Percentiles rank a stretch among this genome's conserved stretches.
These are phyloP conservation scores for Vitis amurensis DNA, from an alignment of 164 flowering plant species.

Conservation along the genomic window DNA sequence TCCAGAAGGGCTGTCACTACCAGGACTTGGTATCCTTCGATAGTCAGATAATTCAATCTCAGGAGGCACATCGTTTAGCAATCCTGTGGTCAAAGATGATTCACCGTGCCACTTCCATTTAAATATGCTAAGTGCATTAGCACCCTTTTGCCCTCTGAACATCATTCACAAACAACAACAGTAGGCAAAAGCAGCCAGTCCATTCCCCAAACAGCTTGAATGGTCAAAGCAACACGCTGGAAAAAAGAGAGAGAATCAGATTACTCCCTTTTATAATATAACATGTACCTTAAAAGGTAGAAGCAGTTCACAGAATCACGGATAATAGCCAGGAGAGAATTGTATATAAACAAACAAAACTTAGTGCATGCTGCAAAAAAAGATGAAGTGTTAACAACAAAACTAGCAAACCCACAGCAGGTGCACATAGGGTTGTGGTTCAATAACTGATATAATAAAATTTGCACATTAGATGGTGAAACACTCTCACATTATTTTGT, in stretches of 20 bases:
- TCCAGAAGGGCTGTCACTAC: conserved; percentile 97
- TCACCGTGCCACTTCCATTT: conserved; percentile 52
- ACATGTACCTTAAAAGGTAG: not conserved
- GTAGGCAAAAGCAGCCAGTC: conserved; percentile 45
- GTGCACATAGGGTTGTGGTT: not conserved
- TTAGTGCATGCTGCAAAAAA: not conserved
- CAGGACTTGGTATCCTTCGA: conserved; percentile 67
- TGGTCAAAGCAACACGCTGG: conserved; percentile 14
- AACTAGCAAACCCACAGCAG: not conserved
- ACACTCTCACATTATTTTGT: not conserved
- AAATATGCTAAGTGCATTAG: conserved; percentile 32
- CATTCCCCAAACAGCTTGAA: conserved; percentile 49
- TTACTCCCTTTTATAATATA: not conserved
- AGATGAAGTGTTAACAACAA: not conserved
- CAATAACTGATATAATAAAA: not conserved
- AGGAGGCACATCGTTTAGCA: conserved; percentile 54
- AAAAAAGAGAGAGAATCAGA: conserved; percentile 8
- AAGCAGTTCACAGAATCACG: not conserved
- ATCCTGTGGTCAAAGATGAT: conserved; percentile 56
- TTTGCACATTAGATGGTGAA: not conserved
- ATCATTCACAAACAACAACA: conserved; percentile 59
- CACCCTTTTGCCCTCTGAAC: conserved; percentile 60
- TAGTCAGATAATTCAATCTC: conserved; percentile 90
- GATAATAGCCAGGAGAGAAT: not conserved
- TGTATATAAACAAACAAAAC: not conserved